Evolutionary conservation across 1,284 basidiomycete genomes (phyloP).

Genomic region (Porogramme epimiltina): DNA sequence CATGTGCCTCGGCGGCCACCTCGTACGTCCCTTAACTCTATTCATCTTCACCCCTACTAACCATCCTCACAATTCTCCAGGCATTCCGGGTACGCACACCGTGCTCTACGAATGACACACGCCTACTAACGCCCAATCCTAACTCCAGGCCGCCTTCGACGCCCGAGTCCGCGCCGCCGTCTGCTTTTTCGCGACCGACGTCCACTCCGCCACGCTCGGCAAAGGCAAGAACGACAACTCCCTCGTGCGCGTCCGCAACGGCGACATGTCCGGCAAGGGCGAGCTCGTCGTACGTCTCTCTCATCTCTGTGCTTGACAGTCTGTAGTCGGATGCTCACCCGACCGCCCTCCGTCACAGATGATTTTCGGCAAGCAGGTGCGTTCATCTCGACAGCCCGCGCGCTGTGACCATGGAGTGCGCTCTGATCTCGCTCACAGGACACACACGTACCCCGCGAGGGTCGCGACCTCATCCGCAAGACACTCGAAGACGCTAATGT

Average conservation of each 20-base stretch:
- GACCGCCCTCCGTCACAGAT: constrained; percentile 49
- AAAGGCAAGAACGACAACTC: constrained; percentile 83
- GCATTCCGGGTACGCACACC: constrained; percentile 53
- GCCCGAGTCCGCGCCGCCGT: constrained; percentile 80
- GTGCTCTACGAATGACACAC: too few relatives aligned
- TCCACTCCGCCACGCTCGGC: constrained; percentile 85
- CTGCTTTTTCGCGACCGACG: constrained; percentile 93
- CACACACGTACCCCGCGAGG: constrained; percentile 86
- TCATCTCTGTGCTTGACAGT: neutral
- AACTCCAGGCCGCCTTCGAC: constrained; percentile 78
- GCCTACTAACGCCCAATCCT: neutral
- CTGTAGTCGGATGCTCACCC: neutral
- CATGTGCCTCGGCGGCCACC: constrained; percentile 85
- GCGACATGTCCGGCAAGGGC: constrained; percentile 75
- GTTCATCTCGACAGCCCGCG: neutral
- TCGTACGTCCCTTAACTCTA: constrained; percentile 47
- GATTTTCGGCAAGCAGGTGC: constrained; percentile 91
- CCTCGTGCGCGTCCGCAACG: constrained; percentile 67
- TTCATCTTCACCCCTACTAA: neutral
- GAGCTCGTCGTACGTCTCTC: constrained; percentile 72
- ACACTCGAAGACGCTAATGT: constrained; percentile 80
- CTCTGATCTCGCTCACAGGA: constrained; percentile 47
- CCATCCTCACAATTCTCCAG: constrained; percentile 28
- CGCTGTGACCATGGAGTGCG: neutral
- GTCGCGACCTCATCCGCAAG: constrained; percentile 81